A percentile compares a stretch with the other conserved stretches of the same genome.
These are phyloP conservation scores for Dactylellina cionopaga DNA, from an alignment of 2,329 filamentous ascomycete genomes.

Conservation along the genomic window DNA sequence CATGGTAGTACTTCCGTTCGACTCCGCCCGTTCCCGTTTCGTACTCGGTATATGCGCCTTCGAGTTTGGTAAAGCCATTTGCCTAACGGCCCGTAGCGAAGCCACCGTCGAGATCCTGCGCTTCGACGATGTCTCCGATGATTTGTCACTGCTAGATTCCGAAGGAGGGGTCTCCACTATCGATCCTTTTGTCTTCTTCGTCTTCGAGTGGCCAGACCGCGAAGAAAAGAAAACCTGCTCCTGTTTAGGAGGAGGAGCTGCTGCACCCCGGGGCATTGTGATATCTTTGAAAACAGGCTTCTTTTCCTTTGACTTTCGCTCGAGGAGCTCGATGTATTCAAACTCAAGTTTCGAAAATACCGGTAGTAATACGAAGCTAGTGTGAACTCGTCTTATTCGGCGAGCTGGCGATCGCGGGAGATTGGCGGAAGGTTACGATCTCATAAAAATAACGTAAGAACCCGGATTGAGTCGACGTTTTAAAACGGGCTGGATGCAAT, in stretches of 20 bases:
- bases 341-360: conserved; percentile 5
- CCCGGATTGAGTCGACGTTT: conserved; percentile 17
- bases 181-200: conserved; percentile 31
- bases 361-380: background rate
- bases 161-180: background rate
- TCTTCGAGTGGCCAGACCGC: conserved; percentile 36
- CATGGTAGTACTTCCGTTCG: conserved; percentile 35
- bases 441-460: conserved; percentile 52
- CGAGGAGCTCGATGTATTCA: background rate
- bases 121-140: conserved; percentile 30
- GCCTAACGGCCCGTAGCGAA: conserved; percentile 34
- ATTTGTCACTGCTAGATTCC: conserved; percentile 11
- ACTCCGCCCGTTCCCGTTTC: conserved; percentile 21
- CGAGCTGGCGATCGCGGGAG: conserved; percentile 48
- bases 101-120: conserved; percentile 45
- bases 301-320: background rate
- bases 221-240: conserved; percentile 51
- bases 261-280: conserved; percentile 45
- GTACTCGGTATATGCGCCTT: conserved; percentile 36
- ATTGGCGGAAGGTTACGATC: conserved; percentile 25
- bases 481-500: conserved; percentile 13
- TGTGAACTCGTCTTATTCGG: conserved; percentile 17
- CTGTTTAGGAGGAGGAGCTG: conserved; percentile 43
- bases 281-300: background rate
- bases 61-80: conserved; percentile 42